Evolutionary conservation across 1,284 basidiomycete genomes (phyloP).

Genomic region (Tylopilus orsonianus): DNA sequence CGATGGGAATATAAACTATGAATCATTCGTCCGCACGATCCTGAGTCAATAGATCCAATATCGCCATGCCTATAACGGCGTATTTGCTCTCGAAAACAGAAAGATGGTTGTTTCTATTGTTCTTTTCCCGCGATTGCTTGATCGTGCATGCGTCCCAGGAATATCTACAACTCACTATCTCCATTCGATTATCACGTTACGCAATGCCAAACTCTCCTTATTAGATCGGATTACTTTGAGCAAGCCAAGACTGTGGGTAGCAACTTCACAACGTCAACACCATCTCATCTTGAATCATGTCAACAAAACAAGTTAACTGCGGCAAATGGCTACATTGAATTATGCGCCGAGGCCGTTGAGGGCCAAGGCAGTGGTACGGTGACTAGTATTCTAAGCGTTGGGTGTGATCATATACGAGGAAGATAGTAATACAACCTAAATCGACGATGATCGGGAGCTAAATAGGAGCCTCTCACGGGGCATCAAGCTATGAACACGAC

Average conservation of each 20-base stretch:
- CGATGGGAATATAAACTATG: constrained; percentile 97
- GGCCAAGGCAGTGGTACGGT: no score
- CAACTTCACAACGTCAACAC: not conserved
- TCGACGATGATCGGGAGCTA: not conserved
- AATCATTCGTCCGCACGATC: constrained; percentile 50
- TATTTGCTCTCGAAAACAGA: constrained; percentile 1
- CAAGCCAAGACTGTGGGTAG: not conserved
- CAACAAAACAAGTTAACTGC: not conserved
- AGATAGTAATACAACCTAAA: no score
- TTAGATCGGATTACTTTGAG: not conserved
- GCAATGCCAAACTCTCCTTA: not conserved
- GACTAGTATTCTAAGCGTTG: no score
- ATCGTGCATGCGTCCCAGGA: not conserved
- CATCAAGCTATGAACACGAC: not conserved
- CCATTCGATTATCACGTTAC: not conserved
- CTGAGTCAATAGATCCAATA: constrained; percentile 24
- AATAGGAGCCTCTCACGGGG: not conserved
- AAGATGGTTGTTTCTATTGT: constrained; percentile 1
- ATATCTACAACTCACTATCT: not conserved
- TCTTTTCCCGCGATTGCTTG: not conserved
- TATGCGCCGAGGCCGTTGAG: no score
- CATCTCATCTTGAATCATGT: not conserved
- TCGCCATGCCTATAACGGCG: not conserved
- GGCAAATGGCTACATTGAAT: no score
- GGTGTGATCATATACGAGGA: no score